Evolutionary conservation across 75 land plant genomes (phyloP).

Genomic region (Selaginella tamariscina): DNA sequence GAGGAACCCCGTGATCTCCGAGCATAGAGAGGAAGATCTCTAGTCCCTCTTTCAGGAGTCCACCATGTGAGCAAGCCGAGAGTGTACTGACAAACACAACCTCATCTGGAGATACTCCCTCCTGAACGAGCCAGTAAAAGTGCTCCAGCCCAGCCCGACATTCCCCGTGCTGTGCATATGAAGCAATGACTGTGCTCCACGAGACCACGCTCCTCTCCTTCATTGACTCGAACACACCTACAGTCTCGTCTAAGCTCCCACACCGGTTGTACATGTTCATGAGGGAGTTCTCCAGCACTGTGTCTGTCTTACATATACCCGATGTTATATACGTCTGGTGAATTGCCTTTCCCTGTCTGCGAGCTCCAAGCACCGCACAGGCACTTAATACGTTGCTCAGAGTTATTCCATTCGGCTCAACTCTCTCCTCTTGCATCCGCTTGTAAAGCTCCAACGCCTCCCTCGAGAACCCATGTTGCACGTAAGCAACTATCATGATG

Average conservation of each 20-base stretch:
- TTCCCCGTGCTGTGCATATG: slow-evolving; percentile 5
- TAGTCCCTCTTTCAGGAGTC: neutral
- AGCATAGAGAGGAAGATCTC: neutral
- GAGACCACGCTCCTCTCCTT: neutral
- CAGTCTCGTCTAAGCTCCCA: neutral
- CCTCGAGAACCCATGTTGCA: neutral
- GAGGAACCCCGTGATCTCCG: neutral
- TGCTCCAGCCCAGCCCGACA: neutral
- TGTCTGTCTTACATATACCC: neutral
- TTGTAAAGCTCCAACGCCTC: neutral
- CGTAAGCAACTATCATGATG: neutral
- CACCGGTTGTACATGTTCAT: slow-evolving; percentile 1
- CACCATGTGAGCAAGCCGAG: neutral
- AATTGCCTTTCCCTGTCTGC: neutral
- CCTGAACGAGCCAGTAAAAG: neutral
- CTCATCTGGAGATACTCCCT: neutral
- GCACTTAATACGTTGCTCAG: neutral
- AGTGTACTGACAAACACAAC: neutral
- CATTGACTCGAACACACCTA: neutral
- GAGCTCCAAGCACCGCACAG: neutral
- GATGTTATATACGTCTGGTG: neutral
- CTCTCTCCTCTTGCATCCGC: neutral
- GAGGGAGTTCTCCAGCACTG: neutral
- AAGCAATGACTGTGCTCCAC: neutral
- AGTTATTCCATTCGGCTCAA: neutral